A percentile compares a stretch with the other conserved stretches of the same genome.
Evolutionary conservation across 345 rosid genomes (phyloP).

Genomic region (Toxicodendron radicans): DNA sequence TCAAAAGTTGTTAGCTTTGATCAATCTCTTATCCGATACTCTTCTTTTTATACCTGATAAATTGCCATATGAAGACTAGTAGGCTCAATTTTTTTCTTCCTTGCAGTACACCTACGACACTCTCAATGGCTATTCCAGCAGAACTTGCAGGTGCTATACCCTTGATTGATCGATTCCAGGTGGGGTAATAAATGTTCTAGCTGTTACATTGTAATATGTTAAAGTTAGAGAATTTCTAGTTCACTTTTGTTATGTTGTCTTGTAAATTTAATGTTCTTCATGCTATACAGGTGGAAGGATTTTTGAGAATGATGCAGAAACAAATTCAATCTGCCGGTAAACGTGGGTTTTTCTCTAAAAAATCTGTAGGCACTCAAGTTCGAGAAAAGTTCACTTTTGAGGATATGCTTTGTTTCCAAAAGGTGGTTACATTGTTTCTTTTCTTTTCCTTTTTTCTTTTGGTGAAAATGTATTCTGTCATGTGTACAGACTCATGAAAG

Average conservation of each 20-base stretch:
- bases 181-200: constrained; percentile 18
- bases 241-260: constrained; percentile 6
- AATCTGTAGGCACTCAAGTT: constrained; percentile 63
- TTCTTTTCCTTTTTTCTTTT: not conserved
- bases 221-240: not conserved
- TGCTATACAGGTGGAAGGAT: constrained; percentile 70
- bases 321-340: constrained; percentile 88
- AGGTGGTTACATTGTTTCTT: constrained; percentile 42
- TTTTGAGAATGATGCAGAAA: constrained; percentile 90
- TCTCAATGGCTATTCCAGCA: constrained; percentile 67
- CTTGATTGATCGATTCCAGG: constrained; percentile 93
- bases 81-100: not conserved
- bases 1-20: not conserved
- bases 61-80: not conserved
- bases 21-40: not conserved
- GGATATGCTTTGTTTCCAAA: constrained; percentile 96
- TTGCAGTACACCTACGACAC: constrained; percentile 50
- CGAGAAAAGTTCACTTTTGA: constrained; percentile 86
- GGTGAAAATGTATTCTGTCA: not conserved
- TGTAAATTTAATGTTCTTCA: constrained; percentile 14
- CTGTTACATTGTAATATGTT: not conserved
- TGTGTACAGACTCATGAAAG: not conserved
- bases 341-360: constrained; percentile 87
- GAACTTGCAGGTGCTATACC: constrained; percentile 96
- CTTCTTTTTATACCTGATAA: not conserved